Evolutionary conservation across 1,284 basidiomycete species (phyloP).

Genomic region (Naganishia sp.): DNA sequence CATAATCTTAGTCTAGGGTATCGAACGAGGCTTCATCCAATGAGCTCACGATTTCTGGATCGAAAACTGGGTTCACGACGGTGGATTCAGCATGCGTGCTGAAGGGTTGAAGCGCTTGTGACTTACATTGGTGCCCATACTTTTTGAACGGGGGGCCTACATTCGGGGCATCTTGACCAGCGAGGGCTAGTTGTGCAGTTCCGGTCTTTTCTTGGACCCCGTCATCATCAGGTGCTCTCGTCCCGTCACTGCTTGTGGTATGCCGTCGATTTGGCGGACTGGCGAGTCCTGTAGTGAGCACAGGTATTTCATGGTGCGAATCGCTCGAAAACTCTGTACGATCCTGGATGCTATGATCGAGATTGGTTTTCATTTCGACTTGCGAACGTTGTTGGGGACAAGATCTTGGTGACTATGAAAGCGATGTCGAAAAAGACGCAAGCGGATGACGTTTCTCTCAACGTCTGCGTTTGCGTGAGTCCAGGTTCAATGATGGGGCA

Average conservation of each 20-base stretch:
- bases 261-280: background rate
- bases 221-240: constrained; percentile 3
- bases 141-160: constrained; percentile 11
- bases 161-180: background rate
- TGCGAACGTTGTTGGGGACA: too few species aligned
- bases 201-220: background rate
- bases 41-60: constrained; percentile 27
- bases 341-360: too few species aligned
- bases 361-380: too few species aligned
- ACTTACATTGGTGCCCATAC: constrained; percentile 23
- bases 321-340: background rate
- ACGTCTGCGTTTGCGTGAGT: too few species aligned
- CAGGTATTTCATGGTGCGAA: constrained; percentile 1
- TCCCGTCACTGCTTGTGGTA: constrained; percentile 19
- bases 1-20: background rate
- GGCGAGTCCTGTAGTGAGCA: background rate
- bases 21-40: background rate
- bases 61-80: constrained; percentile 10
- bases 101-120: background rate
- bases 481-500: too few species aligned
- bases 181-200: background rate
- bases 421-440: too few species aligned
- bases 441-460: too few species aligned
- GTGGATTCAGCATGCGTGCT: background rate
- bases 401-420: too few species aligned